Evolutionary conservation across 352 stramenopile genomes (phyloP).

Genomic region (Thraustotheca clavata): DNA sequence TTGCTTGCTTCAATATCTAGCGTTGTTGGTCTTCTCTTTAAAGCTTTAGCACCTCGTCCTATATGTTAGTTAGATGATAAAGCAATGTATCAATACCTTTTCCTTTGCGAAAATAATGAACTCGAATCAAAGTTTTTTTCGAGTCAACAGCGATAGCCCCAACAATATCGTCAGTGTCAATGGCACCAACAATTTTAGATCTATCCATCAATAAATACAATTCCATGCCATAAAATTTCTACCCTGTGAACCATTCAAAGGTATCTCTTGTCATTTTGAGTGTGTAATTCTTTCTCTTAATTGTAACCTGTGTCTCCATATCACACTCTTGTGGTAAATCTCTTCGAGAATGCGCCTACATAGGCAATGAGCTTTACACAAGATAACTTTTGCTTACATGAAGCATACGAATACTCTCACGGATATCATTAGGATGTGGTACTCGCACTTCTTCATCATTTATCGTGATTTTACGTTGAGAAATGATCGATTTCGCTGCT

Average conservation of each 20-base stretch:
- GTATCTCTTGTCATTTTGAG: slow-evolving; percentile 52
- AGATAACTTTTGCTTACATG: slow-evolving; percentile 26
- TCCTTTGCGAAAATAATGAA: slow-evolving; percentile 74
- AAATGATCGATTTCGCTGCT: slow-evolving; percentile 60
- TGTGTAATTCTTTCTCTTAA: slow-evolving; percentile 41
- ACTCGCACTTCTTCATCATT: slow-evolving; percentile 64
- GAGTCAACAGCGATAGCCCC: slow-evolving; percentile 36
- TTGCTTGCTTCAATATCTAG: slow-evolving; percentile 40
- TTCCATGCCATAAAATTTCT: not conserved
- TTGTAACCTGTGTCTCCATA: slow-evolving; percentile 38
- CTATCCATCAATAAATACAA: slow-evolving; percentile 11
- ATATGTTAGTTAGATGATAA: not conserved
- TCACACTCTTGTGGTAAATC: slow-evolving; percentile 58
- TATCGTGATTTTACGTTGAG: slow-evolving; percentile 46
- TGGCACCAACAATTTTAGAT: slow-evolving; percentile 33
- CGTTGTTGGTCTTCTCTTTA: slow-evolving; percentile 38
- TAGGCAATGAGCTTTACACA: not conserved
- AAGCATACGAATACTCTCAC: slow-evolving; percentile 72
- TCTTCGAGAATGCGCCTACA: slow-evolving; percentile 60
- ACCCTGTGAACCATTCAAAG: slow-evolving; percentile 49
- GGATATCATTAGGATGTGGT: slow-evolving; percentile 48
- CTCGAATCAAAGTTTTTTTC: slow-evolving; percentile 35
- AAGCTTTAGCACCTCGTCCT: slow-evolving; percentile 36
- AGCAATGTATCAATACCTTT: slow-evolving; percentile 24
- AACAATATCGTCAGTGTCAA: slow-evolving; percentile 72